These are phyloP conservation scores for Claviceps capensis DNA, from an alignment of 2,329 filamentous ascomycete genomes.

Conservation along the genomic window DNA sequence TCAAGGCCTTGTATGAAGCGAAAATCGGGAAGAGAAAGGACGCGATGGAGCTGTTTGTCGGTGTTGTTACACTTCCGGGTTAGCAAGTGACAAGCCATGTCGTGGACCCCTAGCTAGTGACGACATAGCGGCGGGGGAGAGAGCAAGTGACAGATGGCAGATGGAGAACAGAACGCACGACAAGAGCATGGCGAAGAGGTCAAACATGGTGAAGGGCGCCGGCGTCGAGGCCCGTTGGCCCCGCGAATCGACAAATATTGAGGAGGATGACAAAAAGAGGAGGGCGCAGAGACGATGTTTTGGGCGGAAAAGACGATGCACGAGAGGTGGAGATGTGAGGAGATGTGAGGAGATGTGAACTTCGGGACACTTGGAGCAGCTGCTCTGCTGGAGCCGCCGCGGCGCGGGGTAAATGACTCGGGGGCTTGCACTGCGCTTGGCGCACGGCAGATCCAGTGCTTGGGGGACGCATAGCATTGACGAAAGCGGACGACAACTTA, in stretches of 20 bases:
- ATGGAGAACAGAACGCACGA: slow-evolving; percentile 42
- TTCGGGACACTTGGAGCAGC: no score
- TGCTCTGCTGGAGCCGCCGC: no score
- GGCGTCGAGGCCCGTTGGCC: slow-evolving; percentile 10
- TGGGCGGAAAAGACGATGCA: no score
- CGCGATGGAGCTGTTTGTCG: slow-evolving; percentile 54
- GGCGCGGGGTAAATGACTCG: no score
- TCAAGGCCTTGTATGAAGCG: slow-evolving; percentile 94
- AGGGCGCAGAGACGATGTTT: not conserved
- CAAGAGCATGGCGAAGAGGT: slow-evolving; percentile 62
- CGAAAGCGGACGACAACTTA: no score
- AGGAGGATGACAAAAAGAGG: not conserved
- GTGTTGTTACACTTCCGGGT: not conserved
- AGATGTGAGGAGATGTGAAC: not conserved
- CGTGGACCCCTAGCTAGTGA: slow-evolving; percentile 4
- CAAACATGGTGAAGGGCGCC: slow-evolving; percentile 46
- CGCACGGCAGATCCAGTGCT: no score
- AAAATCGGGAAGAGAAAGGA: slow-evolving; percentile 93
- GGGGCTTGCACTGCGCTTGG: no score
- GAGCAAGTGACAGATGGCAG: not conserved
- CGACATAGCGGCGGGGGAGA: slow-evolving; percentile 10
- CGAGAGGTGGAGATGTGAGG: not conserved
- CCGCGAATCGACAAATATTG: not conserved
- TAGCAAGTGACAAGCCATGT: slow-evolving; percentile 1
- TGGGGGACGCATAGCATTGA: no score